Conservation (phyloP, 164 flowering plant species). For the Pachysandra terminalis region DNA sequence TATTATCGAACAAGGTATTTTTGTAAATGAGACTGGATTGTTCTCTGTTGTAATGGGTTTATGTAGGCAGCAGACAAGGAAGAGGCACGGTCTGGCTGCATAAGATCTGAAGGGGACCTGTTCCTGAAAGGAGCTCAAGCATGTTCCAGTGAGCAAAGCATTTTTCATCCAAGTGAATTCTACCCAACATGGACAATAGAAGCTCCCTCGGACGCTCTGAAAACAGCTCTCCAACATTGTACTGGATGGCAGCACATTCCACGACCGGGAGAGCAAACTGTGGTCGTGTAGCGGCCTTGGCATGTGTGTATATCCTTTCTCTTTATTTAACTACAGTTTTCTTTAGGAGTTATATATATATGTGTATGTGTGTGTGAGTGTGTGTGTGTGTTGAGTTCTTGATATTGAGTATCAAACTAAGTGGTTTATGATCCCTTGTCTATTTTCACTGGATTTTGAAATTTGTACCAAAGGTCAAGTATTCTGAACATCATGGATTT, state of each 20-base stretch:
- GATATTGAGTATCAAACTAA: too few relatives aligned
- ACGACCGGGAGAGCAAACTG: constrained; percentile 19
- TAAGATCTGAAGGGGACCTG: constrained; percentile 39
- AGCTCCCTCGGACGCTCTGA: constrained; percentile 30
- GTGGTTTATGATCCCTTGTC: too few relatives aligned
- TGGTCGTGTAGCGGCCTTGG: not conserved
- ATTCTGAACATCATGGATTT: too few relatives aligned
- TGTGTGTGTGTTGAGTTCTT: too few relatives aligned
- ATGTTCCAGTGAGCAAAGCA: constrained; percentile 9
- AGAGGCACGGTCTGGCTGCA: constrained; percentile 25
- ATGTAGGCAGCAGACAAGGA: constrained; percentile 39
- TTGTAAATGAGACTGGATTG: not conserved
- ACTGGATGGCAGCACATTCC: constrained; percentile 41
- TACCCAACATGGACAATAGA: constrained; percentile 37
- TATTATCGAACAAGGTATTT: not conserved
- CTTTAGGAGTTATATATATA: too few relatives aligned
- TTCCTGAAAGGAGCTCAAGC: constrained; percentile 37
- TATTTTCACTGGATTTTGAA: too few relatives aligned
- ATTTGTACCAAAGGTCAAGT: too few relatives aligned
- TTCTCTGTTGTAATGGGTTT: not conserved
- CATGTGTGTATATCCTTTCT: not conserved
- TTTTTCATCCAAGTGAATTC: constrained; percentile 33
- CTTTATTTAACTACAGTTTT: too few relatives aligned
- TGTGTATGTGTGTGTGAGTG: too few relatives aligned
- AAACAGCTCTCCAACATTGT: constrained; percentile 26